Evolutionary conservation across 2,329 filamentous ascomycete species (phyloP), one percentile per base, ranked within the genome.

Genomic region (Cercospora sesami): DNA sequence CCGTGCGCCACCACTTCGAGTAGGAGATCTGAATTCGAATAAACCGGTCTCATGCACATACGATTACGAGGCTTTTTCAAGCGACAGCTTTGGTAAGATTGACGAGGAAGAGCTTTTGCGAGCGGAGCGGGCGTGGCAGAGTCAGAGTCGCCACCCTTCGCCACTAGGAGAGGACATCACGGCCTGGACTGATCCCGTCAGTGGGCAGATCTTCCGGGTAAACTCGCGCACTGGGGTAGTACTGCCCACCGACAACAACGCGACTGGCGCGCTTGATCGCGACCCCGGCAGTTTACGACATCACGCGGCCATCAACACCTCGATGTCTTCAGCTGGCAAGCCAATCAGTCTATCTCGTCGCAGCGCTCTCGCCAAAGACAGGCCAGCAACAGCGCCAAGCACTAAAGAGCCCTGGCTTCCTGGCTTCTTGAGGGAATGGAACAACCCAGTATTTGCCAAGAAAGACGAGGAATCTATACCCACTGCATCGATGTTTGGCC

Each of bases 381-480:
- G 61, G 26, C 33, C 39, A 23, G 28, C 28, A 28, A 58, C 36
- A 1, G 30, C 42, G 4, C 6, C 18, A 10, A 30, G 14, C 14
- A 12, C 59, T n/a, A 23, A 57, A 14, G 21, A 62, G 8, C 60
- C 60, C 9, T 93, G 90, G 90, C 79, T 93, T 2, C 81, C 84
- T 8, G 80, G 83, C 6, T 73, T 94, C 6, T 78, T 93, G 1
- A 78, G 83, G 39, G 83, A 82, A 8, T 96, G 92, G 92, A 79
- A 90, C 8, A 96, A 94, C 68, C 92, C 92, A 0, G 82, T 92
- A 0, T 97, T 96, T 76, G 80, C 84, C n/a, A 78, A 78, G 1
- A 77, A 81, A 14, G 51, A 67, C 7, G 74, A 76, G 63, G 67
- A 75, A 26, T 65, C 60, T 8, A 75, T 76, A n/a, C 69, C 70